Evolutionary conservation across 257 asterid genomes (phyloP), one percentile per base, ranked within the genome.

Genomic region (Scutellaria minor): DNA sequence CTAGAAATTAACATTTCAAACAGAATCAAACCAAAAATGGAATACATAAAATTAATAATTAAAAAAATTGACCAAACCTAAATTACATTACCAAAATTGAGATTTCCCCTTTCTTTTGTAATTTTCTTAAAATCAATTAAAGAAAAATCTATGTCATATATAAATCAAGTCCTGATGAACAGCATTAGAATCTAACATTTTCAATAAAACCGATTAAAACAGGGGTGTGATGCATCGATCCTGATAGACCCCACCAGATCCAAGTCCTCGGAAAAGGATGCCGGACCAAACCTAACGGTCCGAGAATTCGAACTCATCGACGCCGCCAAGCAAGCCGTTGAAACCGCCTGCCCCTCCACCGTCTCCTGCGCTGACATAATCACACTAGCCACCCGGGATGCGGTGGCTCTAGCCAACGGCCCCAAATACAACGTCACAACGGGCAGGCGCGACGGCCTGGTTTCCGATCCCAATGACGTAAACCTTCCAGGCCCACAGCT

Each of bases 281-380:
- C 87, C 6, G 77, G 69, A 9, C 85, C 89, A 0, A 85, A 85
- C 79, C 67, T 47, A 5, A 82, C 89, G 0, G 87, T 85, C 64
- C 89, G 89, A 0, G 85, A 80, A 56, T 87, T n/a, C 77, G 91
- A 86, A 61, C 82, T 91, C 5, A 91, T 89, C 24, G 96, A 86
- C 65, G 82, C 78, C 46, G 83, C 82, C 77, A 91, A 91, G 81
- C 71, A 48, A 22, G 88, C 75, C 31, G 59, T 91, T 9, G 96
- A 83, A 22, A 66, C 81, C 1, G 72, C 51, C 11, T 91, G 97
- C 67, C 66, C 93, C 47, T 61, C 84, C 58, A 86, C 79, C 4
- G 95, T 91, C 55, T 91, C 97, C 1, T 89, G 97, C 70, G 87
- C 96, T 3, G 97, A 91, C 70, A 70, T 91, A 9, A 85, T 91